These are phyloP conservation scores for Pythium myriotylum DNA, from an alignment of 352 stramenopile genomes.

Conservation along the genomic window DNA sequence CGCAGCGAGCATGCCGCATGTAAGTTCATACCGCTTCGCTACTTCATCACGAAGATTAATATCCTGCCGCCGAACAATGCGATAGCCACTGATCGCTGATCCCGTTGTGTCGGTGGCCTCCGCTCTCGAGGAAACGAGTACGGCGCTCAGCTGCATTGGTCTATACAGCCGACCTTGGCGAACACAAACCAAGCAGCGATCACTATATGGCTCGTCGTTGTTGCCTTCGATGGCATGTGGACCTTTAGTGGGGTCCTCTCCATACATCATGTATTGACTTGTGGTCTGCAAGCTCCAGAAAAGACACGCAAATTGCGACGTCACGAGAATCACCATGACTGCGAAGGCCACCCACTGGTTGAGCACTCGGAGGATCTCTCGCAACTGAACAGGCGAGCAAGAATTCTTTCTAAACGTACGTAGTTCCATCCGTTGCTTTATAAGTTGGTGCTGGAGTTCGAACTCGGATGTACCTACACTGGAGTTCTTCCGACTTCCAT, in stretches of 20 bases:
- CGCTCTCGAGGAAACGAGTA: constrained; percentile 17
- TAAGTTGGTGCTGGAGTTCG: constrained; percentile 8
- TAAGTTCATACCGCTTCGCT: constrained; percentile 6
- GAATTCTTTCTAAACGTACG: not conserved
- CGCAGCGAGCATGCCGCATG: constrained; percentile 11
- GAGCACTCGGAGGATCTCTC: not conserved
- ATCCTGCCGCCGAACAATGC: constrained; percentile 12
- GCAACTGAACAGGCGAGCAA: not conserved
- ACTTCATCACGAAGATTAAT: constrained; percentile 2
- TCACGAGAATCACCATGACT: constrained; percentile 13
- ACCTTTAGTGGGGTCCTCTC: constrained; percentile 19
- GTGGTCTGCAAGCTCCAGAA: constrained; percentile 40
- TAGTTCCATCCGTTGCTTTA: constrained; percentile 5
- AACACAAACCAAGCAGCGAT: constrained; percentile 49
- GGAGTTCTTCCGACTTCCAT: not conserved
- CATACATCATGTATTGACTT: constrained; percentile 22
- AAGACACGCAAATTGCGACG: constrained; percentile 24
- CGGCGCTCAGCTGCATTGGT: constrained; percentile 39
- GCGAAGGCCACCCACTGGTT: constrained; percentile 15
- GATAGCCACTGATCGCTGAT: constrained; percentile 15
- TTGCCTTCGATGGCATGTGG: constrained; percentile 16
- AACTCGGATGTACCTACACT: not conserved
- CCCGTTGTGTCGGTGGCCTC: constrained; percentile 7
- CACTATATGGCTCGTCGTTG: constrained; percentile 56
- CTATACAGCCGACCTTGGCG: constrained; percentile 39